Evolutionary conservation across 1,284 basidiomycete genomes (phyloP).

Genomic region (Pseudozyma sp.): DNA sequence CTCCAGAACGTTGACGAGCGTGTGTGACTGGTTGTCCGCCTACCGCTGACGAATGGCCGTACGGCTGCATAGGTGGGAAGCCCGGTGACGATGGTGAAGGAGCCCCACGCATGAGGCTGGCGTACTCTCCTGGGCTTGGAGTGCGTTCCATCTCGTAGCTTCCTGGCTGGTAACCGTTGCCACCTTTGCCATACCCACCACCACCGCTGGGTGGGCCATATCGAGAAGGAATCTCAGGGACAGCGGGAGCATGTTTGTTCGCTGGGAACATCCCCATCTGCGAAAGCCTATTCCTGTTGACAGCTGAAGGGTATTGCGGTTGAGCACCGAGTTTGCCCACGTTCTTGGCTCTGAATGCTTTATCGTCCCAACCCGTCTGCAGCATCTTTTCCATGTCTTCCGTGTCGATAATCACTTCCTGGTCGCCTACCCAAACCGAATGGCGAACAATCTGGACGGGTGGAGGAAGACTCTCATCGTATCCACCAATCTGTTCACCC

Average conservation of each 20-base stretch:
- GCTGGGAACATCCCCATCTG: constrained; percentile 44
- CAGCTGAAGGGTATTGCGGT: constrained; percentile 42
- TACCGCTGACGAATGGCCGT: constrained; percentile 48
- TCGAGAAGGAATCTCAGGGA: constrained; percentile 49
- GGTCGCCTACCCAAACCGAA: constrained; percentile 56
- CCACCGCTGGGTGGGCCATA: constrained; percentile 13
- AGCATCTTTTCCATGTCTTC: constrained; percentile 64
- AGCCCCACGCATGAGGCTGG: constrained; percentile 44
- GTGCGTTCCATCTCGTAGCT: constrained; percentile 51
- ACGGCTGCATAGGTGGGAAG: constrained; percentile 30
- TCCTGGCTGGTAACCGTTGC: constrained; percentile 26
- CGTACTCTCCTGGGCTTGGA: constrained; percentile 52
- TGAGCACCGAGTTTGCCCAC: constrained; percentile 18
- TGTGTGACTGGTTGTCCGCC: constrained; percentile 22
- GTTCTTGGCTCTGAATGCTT: constrained; percentile 30
- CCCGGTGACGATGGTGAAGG: constrained; percentile 42
- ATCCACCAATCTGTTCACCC: constrained; percentile 74
- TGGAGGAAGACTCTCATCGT: constrained; percentile 61
- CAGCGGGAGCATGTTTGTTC: constrained; percentile 33
- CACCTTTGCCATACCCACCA: not conserved
- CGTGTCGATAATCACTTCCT: constrained; percentile 55
- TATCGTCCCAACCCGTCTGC: constrained; percentile 60
- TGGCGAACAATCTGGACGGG: constrained; percentile 60
- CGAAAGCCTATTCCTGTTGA: constrained; percentile 33
- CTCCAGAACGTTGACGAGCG: constrained; percentile 39